These are phyloP conservation scores for Monocercomonoides exilis DNA, from an alignment of 78 protist species.

Conservation along the genomic window DNA sequence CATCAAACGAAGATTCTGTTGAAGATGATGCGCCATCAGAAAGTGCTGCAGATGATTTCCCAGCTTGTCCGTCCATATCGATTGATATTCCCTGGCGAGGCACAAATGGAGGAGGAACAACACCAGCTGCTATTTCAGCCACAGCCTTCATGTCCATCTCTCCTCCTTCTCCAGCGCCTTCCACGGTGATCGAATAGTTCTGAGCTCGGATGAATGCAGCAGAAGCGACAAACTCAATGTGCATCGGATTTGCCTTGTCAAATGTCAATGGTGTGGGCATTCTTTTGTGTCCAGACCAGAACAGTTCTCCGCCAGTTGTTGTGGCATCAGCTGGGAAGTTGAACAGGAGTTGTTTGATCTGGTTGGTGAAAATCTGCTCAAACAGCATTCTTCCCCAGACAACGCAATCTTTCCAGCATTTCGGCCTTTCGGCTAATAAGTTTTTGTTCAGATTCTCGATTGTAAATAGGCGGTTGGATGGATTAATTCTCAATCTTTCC, in stretches of 20 bases:
- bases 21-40: no score
- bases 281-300: constrained; percentile 84
- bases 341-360: constrained; percentile 73
- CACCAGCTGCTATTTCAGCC: no score
- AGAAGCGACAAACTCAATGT: constrained; percentile 1
- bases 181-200: no score
- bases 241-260: constrained; percentile 31
- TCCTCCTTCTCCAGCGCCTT: no score
- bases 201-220: background rate
- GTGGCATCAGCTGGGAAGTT: constrained; percentile 90
- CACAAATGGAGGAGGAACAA: no score
- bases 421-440: constrained; percentile 35
- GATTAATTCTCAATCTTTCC: no score
- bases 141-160: no score
- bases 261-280: constrained; percentile 63
- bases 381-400: constrained; percentile 86
- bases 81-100: no score
- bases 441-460: background rate
- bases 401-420: constrained; percentile 75
- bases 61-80: no score
- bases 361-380: constrained; percentile 70
- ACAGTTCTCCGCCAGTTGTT: constrained; percentile 45
- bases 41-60: no score
- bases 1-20: no score
- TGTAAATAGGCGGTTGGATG: background rate